Conservation (phyloP, 768 basidiomycete genomes). For the Lactifluus rugatus region DNA sequence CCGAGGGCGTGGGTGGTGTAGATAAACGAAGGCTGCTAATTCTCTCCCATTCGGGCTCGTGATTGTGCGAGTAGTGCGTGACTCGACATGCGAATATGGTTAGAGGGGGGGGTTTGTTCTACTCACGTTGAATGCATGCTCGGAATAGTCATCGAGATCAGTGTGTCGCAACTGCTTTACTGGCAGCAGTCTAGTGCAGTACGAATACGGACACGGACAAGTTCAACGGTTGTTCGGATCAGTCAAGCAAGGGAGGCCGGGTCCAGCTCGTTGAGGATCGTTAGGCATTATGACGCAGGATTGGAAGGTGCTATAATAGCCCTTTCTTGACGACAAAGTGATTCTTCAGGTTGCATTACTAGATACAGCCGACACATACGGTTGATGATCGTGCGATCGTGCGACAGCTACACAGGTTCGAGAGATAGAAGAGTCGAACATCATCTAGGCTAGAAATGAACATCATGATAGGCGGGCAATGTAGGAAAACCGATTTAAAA, state of each 20-base stretch:
- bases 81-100: too few species aligned
- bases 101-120: too few species aligned
- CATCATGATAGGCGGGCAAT: background rate
- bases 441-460: background rate
- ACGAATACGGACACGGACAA: too few species aligned
- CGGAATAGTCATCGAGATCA: too few species aligned
- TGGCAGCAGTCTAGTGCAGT: too few species aligned
- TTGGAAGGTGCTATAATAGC: too few species aligned
- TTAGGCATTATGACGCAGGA: background rate
- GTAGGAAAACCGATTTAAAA: too few species aligned
- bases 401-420: background rate
- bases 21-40: background rate
- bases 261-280: background rate
- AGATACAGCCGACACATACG: background rate
- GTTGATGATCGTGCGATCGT: background rate
- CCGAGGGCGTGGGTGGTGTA: conserved; percentile 40
- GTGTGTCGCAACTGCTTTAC: background rate
- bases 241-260: too few species aligned
- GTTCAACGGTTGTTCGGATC: too few species aligned
- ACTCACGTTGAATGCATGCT: too few species aligned
- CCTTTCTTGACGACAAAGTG: too few species aligned
- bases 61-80: background rate
- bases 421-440: background rate
- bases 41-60: background rate
- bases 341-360: too few species aligned